Evolutionary conservation across 2,329 filamentous ascomycete genomes (phyloP).

Genomic region (Ceratocystiopsis minuta): DNA sequence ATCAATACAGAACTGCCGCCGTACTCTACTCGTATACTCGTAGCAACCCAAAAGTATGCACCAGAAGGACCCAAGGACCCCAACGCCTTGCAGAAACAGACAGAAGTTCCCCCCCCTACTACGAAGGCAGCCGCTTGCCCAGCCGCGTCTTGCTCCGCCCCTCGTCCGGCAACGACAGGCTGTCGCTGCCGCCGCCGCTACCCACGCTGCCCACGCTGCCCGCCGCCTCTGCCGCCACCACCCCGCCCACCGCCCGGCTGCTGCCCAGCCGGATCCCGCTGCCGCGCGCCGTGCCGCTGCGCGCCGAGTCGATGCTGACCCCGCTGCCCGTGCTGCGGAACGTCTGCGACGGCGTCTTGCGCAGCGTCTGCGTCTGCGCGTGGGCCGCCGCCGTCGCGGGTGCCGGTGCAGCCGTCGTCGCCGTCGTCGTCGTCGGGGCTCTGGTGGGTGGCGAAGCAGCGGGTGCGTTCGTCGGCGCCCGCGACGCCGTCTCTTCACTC

Average conservation of each 20-base stretch:
- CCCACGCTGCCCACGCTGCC: neutral
- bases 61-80: too few relatives aligned
- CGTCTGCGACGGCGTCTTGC: conserved; percentile 9
- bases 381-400: too few relatives aligned
- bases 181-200: too few relatives aligned
- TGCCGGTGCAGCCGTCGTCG: neutral
- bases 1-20: too few relatives aligned
- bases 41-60: too few relatives aligned
- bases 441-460: too few relatives aligned
- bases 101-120: too few relatives aligned
- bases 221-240: conserved; percentile 7
- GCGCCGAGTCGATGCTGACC: conserved; percentile 16
- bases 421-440: too few relatives aligned
- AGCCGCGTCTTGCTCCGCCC: too few relatives aligned
- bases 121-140: too few relatives aligned
- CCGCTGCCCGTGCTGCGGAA: conserved; percentile 14
- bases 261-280: conserved; percentile 9
- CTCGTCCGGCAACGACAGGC: neutral
- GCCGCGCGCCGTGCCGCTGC: conserved; percentile 7
- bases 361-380: neutral
- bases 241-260: conserved; percentile 9
- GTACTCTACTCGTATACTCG: too few relatives aligned
- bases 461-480: neutral
- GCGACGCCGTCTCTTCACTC: neutral
- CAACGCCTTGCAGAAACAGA: too few relatives aligned